Evolutionary conservation across 2,329 filamentous ascomycete genomes (phyloP).

Genomic region (Penicillium sp.): DNA sequence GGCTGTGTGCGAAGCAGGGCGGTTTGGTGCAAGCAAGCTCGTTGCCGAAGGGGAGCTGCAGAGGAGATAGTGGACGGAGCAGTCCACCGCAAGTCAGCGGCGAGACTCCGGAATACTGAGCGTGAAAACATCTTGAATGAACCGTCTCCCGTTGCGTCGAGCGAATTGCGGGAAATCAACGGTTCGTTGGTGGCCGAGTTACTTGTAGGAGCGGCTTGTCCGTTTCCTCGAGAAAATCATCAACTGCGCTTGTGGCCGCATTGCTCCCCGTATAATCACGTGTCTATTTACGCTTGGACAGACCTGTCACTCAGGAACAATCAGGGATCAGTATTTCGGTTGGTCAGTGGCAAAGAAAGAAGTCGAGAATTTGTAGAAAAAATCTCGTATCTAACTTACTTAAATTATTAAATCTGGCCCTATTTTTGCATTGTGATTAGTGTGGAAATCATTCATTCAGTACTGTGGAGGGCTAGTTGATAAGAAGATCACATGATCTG

Average conservation of each 20-base stretch:
- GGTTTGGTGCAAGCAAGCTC: constrained; percentile 49
- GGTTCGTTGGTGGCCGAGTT: constrained; percentile 17
- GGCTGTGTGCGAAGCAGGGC: constrained; percentile 31
- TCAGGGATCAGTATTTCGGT: no score
- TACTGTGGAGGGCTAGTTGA: constrained; percentile 11
- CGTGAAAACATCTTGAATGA: constrained; percentile 42
- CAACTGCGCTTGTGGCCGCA: constrained; percentile 36
- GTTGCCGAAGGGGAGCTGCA: constrained; percentile 36
- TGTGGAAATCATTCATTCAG: not conserved
- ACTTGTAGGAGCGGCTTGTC: constrained; percentile 16
- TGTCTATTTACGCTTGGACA: constrained; percentile 15
- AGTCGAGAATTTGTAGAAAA: no score
- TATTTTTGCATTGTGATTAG: not conserved
- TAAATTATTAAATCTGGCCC: not conserved
- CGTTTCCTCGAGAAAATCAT: constrained; percentile 41
- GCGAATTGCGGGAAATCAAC: constrained; percentile 18
- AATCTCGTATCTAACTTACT: not conserved
- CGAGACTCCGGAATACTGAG: constrained; percentile 37
- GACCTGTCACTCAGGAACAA: not conserved
- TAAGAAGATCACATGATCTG: constrained; percentile 30
- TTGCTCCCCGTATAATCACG: constrained; percentile 35
- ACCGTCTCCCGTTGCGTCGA: constrained; percentile 16
- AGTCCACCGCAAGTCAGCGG: constrained; percentile 33
- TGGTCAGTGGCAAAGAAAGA: not conserved
- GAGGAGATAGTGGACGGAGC: constrained; percentile 28